Percentiles rank a stretch among this genome's conserved stretches.
Evolutionary conservation across 192 early-diverging fungal species (phyloP).

Genomic region (Umbelopsis sp.): DNA sequence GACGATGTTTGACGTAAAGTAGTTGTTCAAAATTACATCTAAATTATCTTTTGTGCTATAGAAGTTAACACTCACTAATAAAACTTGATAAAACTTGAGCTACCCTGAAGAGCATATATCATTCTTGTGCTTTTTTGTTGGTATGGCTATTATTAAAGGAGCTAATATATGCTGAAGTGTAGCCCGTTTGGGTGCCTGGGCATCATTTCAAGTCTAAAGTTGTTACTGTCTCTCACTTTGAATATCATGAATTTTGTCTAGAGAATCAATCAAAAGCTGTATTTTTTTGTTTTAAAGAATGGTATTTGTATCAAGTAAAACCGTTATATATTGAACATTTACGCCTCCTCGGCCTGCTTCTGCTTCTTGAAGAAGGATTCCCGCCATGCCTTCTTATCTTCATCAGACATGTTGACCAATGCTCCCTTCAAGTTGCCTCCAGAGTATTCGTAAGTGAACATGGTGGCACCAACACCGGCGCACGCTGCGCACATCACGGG

Average conservation of each 20-base stretch:
- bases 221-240: no score
- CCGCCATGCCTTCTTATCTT: conserved; percentile 48
- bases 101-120: no score
- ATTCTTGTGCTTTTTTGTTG: no score
- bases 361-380: conserved; percentile 49
- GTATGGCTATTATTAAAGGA: no score
- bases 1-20: conserved; percentile 26
- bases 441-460: conserved; percentile 69
- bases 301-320: conserved; percentile 19
- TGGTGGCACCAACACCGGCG: conserved; percentile 63
- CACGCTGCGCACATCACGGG: conserved; percentile 65
- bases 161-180: no score
- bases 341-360: conserved; percentile 26
- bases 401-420: conserved; percentile 41
- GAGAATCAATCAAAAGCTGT: conserved; percentile 17
- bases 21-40: not conserved
- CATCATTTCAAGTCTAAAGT: no score
- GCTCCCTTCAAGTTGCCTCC: conserved; percentile 60
- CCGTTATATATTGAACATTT: not conserved
- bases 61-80: not conserved
- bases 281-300: conserved; percentile 15
- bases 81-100: not conserved
- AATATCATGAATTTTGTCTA: not conserved
- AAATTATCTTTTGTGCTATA: conserved; percentile 9
- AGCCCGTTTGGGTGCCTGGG: no score